Evolutionary conservation across 2,329 filamentous ascomycete genomes (phyloP), one percentile per base, ranked within the genome.

Genomic region (Epichloe uncinata): DNA sequence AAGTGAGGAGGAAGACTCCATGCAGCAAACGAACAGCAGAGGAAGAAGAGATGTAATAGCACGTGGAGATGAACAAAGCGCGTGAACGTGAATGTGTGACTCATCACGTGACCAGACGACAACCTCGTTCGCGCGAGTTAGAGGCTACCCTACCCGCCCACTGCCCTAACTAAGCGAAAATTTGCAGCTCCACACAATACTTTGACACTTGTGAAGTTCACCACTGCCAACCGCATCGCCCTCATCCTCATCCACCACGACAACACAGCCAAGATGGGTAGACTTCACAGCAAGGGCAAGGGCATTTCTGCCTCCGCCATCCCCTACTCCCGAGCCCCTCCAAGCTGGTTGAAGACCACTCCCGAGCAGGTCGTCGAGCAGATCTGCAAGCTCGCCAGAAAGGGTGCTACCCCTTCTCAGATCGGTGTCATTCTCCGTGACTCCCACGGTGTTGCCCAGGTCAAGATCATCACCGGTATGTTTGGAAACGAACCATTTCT

Each of bases 211-310:
- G 52, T 54, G 60, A 60, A 60, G 56, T 57, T 59, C 54, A 55
- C 55, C 55, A 59, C 55, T 52, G 55, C 51, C 48, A 54, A 51
- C 57, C 56, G 56, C 62, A 59, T 52, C 55, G 54, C 57, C 60
- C 59, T 53, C 58, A 63, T 58, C 60, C 53, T 56, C 63, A 64
- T 62, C 49, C 67, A 59, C 58, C 64, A 63, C 62, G 59, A 66
- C 63, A 64, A 66, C 52, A 65, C 68, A 68, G 71, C 66, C 73
- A 86, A 73, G 62, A 95, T 95, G 88, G 88, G 90, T 84, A 84
- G 91, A 81, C 84, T 97, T 85, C 94, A 98, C 85, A 87, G 81
- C 82, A 95, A 96, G 69, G 91, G 93, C 79, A 97, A 97, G 87
- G 94, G 93, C 75, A 98, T 98, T 77, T 89, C 88, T 62, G 75